Base-by-base conservation (phyloP, 192 early-diverging fungal species). In the Backusella tarrabulga region DNA sequence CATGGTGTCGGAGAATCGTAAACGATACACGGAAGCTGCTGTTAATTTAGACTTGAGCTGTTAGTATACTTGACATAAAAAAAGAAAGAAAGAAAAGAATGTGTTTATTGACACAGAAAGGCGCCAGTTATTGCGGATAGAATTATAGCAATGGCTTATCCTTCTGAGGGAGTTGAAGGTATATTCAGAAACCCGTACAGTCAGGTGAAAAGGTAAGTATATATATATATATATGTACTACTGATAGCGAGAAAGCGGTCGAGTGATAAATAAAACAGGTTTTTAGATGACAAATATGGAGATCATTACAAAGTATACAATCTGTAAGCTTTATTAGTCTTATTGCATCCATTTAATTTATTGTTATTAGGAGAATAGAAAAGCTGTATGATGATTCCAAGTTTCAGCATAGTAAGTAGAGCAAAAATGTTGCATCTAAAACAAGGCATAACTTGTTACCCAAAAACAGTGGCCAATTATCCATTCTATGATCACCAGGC, bases 281-380 rank as follows among this genome's bases (percentile, higher is more conserved):
- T 87, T 75, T 79, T 91, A 32, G 87, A 90, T 50, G 71, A 41
- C 41, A 79, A 76, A 52, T 89, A 90, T 66, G 71, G 17, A 29
- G 77, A 60, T 5, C 72, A 87, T 69, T 91, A 89, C 77, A 91
- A 90, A 79, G 85, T 91, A 21, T 91, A 87, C 77, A 91, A 91
- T 67, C 71, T 91, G 85, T 88, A 83, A 80, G 87, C 40, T 35
- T 34, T 1, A 14, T 41, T 41, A 7, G 17, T 8, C 0, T 7
- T 2, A 29, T 67, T 26, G 14, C 1, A 14, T n/a, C n/a, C 17
- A 34, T 44, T 73, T 19, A 15, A 44, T 32, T 15, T 68, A 40
- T 40, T 46, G 67, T 72, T 26, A 26, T 38, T 36, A 90, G 88
- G 46, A 85, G 90, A 67, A 86, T 85, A 6, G 90, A 91, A 68